These are phyloP conservation scores for Crithidia fasciculata DNA, from an alignment of 208 protist species.

Conservation along the genomic window DNA sequence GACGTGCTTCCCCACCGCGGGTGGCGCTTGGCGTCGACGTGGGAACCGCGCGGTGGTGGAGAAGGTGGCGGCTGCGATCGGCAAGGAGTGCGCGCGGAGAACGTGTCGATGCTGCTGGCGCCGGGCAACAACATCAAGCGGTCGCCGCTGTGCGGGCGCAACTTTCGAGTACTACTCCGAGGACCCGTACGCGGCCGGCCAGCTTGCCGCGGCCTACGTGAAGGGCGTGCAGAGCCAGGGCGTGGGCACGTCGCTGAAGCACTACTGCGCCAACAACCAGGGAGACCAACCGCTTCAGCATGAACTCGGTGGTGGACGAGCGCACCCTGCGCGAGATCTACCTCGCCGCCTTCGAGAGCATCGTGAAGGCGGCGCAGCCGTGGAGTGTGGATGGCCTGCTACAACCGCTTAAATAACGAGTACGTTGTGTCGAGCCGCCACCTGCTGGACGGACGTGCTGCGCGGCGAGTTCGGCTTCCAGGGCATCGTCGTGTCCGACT, in stretches of 20 bases:
- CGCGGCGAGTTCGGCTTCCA: slow-evolving; percentile 54
- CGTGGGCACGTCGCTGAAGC: slow-evolving; percentile 43
- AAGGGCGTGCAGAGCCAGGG: slow-evolving; percentile 39
- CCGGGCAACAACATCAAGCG: slow-evolving; percentile 34
- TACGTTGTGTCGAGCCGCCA: slow-evolving; percentile 49
- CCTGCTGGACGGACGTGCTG: slow-evolving; percentile 39
- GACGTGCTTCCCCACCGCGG: slow-evolving; percentile 30
- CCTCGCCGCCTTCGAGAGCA: slow-evolving; percentile 40
- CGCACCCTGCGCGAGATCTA: slow-evolving; percentile 58
- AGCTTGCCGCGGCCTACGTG: slow-evolving; percentile 21
- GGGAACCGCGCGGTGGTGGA: slow-evolving; percentile 23
- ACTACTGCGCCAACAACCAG: slow-evolving; percentile 61
- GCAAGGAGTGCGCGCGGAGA: slow-evolving; percentile 23
- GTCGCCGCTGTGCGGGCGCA: slow-evolving; percentile 43
- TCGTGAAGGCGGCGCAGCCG: slow-evolving; percentile 27
- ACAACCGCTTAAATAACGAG: slow-evolving; percentile 46
- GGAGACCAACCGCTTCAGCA: slow-evolving; percentile 27
- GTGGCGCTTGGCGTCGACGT: slow-evolving; percentile 28
- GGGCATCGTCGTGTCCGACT: slow-evolving; percentile 60
- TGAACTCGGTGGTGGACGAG: slow-evolving; percentile 35
- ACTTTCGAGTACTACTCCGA: slow-evolving; percentile 63
- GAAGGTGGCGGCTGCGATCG: slow-evolving; percentile 7
- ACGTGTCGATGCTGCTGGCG: slow-evolving; percentile 19
- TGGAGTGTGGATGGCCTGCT: slow-evolving; percentile 40
- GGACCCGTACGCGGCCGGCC: slow-evolving; percentile 34